Evolutionary conservation across 2,329 filamentous ascomycete genomes (phyloP).

Genomic region (Fusarium tanahbumbuense): DNA sequence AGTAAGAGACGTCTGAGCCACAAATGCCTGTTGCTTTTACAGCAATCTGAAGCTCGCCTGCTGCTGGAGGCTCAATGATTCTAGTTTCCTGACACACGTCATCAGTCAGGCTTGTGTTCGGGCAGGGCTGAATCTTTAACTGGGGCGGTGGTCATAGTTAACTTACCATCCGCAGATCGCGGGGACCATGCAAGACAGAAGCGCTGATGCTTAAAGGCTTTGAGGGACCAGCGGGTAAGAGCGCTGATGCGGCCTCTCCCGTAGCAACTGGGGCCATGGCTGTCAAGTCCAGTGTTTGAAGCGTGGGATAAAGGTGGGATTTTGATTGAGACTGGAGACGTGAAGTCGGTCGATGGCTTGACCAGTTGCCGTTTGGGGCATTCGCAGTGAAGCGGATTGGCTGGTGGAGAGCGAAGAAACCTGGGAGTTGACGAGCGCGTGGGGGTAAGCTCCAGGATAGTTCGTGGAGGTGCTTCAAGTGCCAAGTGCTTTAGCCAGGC

Average conservation of each 20-base stretch:
- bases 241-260: constrained; percentile 57
- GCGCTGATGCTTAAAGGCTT: constrained; percentile 62
- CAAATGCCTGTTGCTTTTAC: constrained; percentile 76
- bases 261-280: constrained; percentile 65
- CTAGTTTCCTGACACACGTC: constrained; percentile 59
- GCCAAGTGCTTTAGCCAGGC: constrained; percentile 34
- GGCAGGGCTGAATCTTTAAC: constrained; percentile 40
- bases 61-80: constrained; percentile 59
- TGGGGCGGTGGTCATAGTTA: constrained; percentile 7
- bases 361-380: constrained; percentile 50
- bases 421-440: constrained; percentile 46
- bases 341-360: constrained; percentile 46
- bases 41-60: constrained; percentile 71
- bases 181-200: constrained; percentile 68
- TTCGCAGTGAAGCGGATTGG: constrained; percentile 46
- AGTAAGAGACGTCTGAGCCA: constrained; percentile 77
- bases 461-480: constrained; percentile 41
- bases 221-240: constrained; percentile 55
- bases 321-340: constrained; percentile 41
- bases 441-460: constrained; percentile 45
- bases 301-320: constrained; percentile 71
- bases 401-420: constrained; percentile 37
- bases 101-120: constrained; percentile 33
- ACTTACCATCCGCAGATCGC: constrained; percentile 68
- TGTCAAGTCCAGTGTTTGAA: constrained; percentile 50